Base-by-base conservation (phyloP, 164 flowering plant species). In the Houttuynia cordata region DNA sequence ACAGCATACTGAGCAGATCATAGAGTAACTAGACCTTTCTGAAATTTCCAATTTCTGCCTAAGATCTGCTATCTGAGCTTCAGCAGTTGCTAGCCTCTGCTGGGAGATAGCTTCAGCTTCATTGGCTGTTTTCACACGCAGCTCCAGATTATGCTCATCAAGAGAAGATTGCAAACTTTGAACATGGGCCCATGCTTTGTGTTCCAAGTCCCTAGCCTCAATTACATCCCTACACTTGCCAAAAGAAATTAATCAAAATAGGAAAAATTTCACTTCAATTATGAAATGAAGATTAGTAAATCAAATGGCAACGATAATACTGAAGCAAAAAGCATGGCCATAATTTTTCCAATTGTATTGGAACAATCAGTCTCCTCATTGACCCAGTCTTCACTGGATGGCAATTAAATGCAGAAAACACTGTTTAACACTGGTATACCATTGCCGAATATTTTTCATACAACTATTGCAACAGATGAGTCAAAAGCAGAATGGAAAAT, bases 81-180 rank as follows among this genome's bases (percentile, higher is more conserved):
- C 97, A 56, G 96, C 89, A 76, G 94, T 82, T 71, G 96, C 97
- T 58, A 91, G 75, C 69, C 74, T 79, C 73, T 91, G 97, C 62
- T 94, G 99, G 24, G 96, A 80, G 62, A 67, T 62, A 22, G 99
- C 96, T 79, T 94, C 99, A 60, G 93, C 96, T 83, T 88, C 94
- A 76, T 79, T 91, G 58, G 97, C 96, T 51, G 73, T 74, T 73
- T 94, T 91, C 21, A 94, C 99, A 56, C 94, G 85, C 58, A 76
- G 62, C 72, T 88, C 99, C 73, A 94, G 73, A 56, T 58, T 76
- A 66, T 79, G 90, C 71, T 94, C 99, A 82, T 94, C 96, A 61
- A 94, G 91, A 60, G 90, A 80, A 34, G 84, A 79, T 61, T 83
- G 85, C 57, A 94, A 80, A 64, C 80, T 72, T 72, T 91, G 86